These are phyloP conservation scores for Phytopythium vexans DNA, from an alignment of 352 stramenopile species.

Conservation along the genomic window DNA sequence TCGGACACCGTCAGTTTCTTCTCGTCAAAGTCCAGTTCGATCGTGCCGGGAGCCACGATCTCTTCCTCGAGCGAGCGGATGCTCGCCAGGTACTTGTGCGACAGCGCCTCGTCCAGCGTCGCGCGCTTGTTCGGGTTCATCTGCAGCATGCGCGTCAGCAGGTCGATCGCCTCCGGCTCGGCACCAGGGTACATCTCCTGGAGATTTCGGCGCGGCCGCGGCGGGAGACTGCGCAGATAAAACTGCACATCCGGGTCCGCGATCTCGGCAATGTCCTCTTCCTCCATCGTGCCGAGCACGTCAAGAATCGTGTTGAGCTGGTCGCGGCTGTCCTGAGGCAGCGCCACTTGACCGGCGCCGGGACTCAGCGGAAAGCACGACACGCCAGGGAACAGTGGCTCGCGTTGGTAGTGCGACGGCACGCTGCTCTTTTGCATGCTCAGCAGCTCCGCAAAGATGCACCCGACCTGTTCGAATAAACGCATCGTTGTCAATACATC, in stretches of 20 bases:
- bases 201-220: slow-evolving; percentile 63
- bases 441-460: slow-evolving; percentile 94
- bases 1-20: slow-evolving; percentile 80
- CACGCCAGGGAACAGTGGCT: slow-evolving; percentile 93
- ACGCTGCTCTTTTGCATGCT: slow-evolving; percentile 97
- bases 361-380: slow-evolving; percentile 87
- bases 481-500: slow-evolving; percentile 3
- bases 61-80: slow-evolving; percentile 86
- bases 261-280: slow-evolving; percentile 84
- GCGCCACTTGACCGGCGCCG: slow-evolving; percentile 62
- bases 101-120: slow-evolving; percentile 75
- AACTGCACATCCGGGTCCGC: slow-evolving; percentile 80
- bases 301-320: slow-evolving; percentile 88
- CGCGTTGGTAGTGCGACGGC: slow-evolving; percentile 91
- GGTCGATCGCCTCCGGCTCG: slow-evolving; percentile 74
- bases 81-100: slow-evolving; percentile 82
- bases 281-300: slow-evolving; percentile 82
- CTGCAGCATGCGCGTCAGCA: slow-evolving; percentile 81
- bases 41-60: slow-evolving; percentile 77
- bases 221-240: slow-evolving; percentile 74
- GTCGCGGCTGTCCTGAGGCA: slow-evolving; percentile 82
- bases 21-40: slow-evolving; percentile 85
- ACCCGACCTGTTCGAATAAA: slow-evolving; percentile 71
- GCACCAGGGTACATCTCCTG: slow-evolving; percentile 84
- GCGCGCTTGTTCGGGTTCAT: slow-evolving; percentile 85